Evolutionary conservation across 441 rosid genomes (phyloP), one percentile per base, ranked within the genome.

Genomic region (Brassica hybrid): DNA sequence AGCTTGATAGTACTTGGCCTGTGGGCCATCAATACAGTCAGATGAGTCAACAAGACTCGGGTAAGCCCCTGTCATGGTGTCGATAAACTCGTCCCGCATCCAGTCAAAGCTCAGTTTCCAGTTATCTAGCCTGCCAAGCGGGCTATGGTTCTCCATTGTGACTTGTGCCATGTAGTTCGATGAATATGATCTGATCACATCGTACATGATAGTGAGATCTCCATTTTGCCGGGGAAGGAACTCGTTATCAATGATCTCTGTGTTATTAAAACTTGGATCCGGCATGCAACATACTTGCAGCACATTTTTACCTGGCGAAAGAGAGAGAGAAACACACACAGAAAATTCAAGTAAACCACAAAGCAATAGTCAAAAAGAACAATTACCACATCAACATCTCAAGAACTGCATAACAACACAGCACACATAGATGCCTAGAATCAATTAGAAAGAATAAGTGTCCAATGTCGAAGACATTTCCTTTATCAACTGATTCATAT

Each of bases 61-160:
- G 83, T 94, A 96, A 71, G 97, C 98, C 7, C 99, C 99, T 83
- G 84, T 92, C 92, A 92, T 92, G 38, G 86, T 6, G 79, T 75
- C 23, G 79, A 96, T 92, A 61, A 96, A 96, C 72, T 96, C 99
- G 13, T 87, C 92, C 1, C 67, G 76, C 97, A 88, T 94, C 99
- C 99, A 96, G 77, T 94, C 97, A 83, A 93, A 96, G 81, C 97
- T 96, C 72, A 96, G 81, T 65, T 89, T 83, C 99, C 99, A 94
- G 83, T 92, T 87, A 82, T 96, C 99, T 4, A 96, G 90, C 18
- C 99, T 91, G 25, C 99, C 98, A 17, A 96, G 87, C 10, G 95
- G 88, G 80, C 86, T 87, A 72, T 90, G 89, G 75, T 94, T 96
- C 17, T 84, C 86, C 43, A 96, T 86, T 0, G 91, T 76, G 64